Conservation (phyloP, 345 rosid genomes). For the Euphorbia pulcherrima region DNA sequence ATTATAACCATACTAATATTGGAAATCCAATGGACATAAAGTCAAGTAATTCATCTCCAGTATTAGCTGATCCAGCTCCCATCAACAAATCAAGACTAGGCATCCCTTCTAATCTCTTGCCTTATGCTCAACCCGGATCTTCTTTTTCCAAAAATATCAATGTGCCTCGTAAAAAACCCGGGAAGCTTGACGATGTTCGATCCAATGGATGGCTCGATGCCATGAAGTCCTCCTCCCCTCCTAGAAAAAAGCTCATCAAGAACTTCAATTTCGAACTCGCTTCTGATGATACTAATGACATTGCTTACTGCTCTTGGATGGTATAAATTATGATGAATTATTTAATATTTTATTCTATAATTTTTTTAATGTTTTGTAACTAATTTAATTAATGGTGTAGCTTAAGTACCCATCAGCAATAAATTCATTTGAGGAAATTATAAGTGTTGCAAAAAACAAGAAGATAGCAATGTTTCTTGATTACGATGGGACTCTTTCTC, state of each 20-base stretch:
- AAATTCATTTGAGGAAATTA: constrained; percentile 53
- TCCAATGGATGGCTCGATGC: constrained; percentile 92
- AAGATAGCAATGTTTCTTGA: constrained; percentile 82
- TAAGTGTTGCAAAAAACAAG: constrained; percentile 53
- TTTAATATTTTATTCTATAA: neutral
- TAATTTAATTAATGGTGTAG: constrained; percentile 31
- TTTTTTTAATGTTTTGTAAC: neutral
- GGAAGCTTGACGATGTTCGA: constrained; percentile 72
- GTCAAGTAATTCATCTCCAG: constrained; percentile 65
- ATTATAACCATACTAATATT: no score
- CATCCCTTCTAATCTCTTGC: constrained; percentile 44
- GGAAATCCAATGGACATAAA: constrained; percentile 53
- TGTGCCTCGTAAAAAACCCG: constrained; percentile 53
- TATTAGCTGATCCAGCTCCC: constrained; percentile 58
- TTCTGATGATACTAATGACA: constrained; percentile 54
- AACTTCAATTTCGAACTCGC: constrained; percentile 47
- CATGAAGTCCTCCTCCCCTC: constrained; percentile 94
- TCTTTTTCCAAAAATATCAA: constrained; percentile 47
- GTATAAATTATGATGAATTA: constrained; percentile 27
- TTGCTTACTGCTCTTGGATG: constrained; percentile 69
- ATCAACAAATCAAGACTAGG: constrained; percentile 65
- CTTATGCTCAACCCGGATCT: constrained; percentile 45
- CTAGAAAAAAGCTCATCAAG: constrained; percentile 66
- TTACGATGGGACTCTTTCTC: constrained; percentile 93
- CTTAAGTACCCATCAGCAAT: constrained; percentile 82